Evolutionary conservation across 495 filamentous ascomycete species (phyloP).

Genomic region (Penicillium waksmanii): DNA sequence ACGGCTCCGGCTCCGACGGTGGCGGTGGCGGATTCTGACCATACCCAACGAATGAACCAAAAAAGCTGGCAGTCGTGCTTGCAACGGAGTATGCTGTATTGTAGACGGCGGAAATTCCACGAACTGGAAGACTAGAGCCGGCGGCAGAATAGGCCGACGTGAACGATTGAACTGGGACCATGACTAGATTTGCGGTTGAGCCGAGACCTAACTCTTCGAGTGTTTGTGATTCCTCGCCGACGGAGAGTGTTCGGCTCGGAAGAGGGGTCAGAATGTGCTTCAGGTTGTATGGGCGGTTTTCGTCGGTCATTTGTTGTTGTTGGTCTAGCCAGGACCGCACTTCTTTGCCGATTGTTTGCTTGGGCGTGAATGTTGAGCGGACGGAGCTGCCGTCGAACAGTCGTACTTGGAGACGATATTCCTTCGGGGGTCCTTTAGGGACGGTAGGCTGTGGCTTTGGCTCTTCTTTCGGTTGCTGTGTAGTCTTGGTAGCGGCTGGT

Average conservation of each 20-base stretch:
- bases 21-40: constrained; percentile 30
- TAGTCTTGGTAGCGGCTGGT: constrained; percentile 18
- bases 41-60: constrained; percentile 62
- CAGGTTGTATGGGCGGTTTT: constrained; percentile 73
- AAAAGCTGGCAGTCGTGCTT: constrained; percentile 49
- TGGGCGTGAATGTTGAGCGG: constrained; percentile 67
- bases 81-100: constrained; percentile 47
- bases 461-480: constrained; percentile 13
- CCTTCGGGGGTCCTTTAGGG: constrained; percentile 33
- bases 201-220: constrained; percentile 69
- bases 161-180: constrained; percentile 69
- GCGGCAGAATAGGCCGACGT: constrained; percentile 60
- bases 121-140: constrained; percentile 45
- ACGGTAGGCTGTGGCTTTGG: constrained; percentile 17
- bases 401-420: constrained; percentile 74
- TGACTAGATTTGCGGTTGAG: constrained; percentile 80
- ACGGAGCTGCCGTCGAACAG: constrained; percentile 84
- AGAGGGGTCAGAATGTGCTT: constrained; percentile 80
- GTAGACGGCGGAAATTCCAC: constrained; percentile 47
- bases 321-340: constrained; percentile 80
- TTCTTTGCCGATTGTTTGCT: constrained; percentile 62
- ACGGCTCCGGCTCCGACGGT: constrained; percentile 11
- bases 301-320: constrained; percentile 44
- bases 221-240: constrained; percentile 70
- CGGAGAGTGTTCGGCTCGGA: constrained; percentile 71